Evolutionary conservation across 208 protist species (phyloP), one percentile per base, ranked within the genome.

Genomic region (Trypanosoma platydactyli): DNA sequence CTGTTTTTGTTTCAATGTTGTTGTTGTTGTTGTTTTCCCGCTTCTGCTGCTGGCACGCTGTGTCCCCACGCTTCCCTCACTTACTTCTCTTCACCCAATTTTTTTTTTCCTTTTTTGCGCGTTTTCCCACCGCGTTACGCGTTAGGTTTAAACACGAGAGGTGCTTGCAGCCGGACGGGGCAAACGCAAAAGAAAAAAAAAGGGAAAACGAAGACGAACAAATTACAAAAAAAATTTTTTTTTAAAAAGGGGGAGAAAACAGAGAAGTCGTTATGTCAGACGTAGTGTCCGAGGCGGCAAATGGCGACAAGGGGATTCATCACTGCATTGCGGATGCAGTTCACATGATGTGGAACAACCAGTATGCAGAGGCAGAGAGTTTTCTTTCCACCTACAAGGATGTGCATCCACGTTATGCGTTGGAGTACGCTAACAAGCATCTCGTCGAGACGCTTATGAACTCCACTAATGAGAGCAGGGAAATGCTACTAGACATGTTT

Each of bases 391-490:
- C 29, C 4, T 84, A 94, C 53, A 94, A 96, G 65, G 77, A 80
- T 42, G 79, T 65, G 9, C 77, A 96, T 58, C 91, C 91, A 3
- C 87, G 91, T 13, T 96, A 84, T 68, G 82, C 91, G 0, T 55
- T 94, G 30, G 91, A 96, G 64, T 94, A 81, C 80, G 88, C 91
- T 12, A 82, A 90, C 60, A 71, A 87, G 18, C 76, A 69, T 60
- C 73, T 91, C 38, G 79, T 96, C 18, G 81, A 90, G 72, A 84
- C 78, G 16, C 71, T 96, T 13, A 91, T 96, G 91, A 86, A 76
- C 50, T 91, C 84, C 25, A 88, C 83, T 12, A 94, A 91, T 69
- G 83, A 92, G 41, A 79, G 83, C 40, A 81, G 83, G 22, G 84
- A 94, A 54, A 55, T 46, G 12, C 68, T 90, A 15, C 71, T 94